Percentiles rank a stretch among this genome's conserved stretches.
These are phyloP conservation scores for Naumovozyma castellii DNA, from an alignment of 805 yeast genomes.

Conservation along the genomic window DNA sequence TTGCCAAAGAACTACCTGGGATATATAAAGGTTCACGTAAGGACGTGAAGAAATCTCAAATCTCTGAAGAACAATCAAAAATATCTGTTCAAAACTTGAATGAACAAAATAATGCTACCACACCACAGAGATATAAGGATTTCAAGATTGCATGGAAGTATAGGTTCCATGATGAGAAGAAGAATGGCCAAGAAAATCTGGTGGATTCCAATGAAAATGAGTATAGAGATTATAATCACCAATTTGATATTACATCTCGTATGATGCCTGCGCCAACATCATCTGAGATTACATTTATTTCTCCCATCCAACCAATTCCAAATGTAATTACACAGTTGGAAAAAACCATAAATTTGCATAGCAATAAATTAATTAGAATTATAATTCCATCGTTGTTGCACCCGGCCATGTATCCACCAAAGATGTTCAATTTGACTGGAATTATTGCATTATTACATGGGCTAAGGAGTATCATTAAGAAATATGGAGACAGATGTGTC, in stretches of 20 bases:
- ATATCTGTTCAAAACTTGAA: constrained; percentile 60
- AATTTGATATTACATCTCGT: constrained; percentile 69
- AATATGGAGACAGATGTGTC: constrained; percentile 37
- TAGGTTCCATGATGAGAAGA: constrained; percentile 39
- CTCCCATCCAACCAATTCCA: constrained; percentile 27
- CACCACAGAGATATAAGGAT: constrained; percentile 32
- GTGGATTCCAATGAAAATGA: constrained; percentile 6
- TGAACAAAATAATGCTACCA: constrained; percentile 22
- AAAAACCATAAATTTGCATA: constrained; percentile 34
- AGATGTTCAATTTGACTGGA: constrained; percentile 35
- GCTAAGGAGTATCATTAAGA: constrained; percentile 44
- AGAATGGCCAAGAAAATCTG: constrained; percentile 12
- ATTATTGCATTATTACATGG: constrained; percentile 54
- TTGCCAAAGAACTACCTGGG: constrained; percentile 72
- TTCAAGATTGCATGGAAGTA: constrained; percentile 94
- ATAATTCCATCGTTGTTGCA: constrained; percentile 70
- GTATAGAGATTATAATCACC: constrained; percentile 48
- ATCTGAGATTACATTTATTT: constrained; percentile 51
- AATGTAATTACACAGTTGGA: constrained; percentile 36
- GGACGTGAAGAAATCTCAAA: constrained; percentile 53
- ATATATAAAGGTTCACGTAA: constrained; percentile 57
- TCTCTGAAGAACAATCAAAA: constrained; percentile 48
- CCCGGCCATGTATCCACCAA: constrained; percentile 62
- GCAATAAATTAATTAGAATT: constrained; percentile 48
- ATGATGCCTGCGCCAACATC: constrained; percentile 56